phyloP scores from a whole-genome alignment of 371 early-diverging fungal genomes.

The Capniomyces stellatus region DNA sequence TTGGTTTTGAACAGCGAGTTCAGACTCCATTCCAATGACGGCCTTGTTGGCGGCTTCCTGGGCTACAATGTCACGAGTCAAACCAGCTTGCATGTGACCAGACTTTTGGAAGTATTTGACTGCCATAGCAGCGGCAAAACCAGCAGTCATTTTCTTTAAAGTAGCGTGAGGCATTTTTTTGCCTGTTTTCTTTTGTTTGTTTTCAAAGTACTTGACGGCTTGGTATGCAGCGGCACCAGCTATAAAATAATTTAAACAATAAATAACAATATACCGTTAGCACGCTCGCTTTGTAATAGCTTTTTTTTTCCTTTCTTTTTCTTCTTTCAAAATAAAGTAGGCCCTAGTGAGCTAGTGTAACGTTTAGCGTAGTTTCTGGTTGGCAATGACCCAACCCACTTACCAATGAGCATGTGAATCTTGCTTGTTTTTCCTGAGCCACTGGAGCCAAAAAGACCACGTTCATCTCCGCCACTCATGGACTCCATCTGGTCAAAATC shows the following conservation, averaged over 20 bases:
- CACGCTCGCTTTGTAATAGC: no score
- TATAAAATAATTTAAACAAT: conserved; percentile 3
- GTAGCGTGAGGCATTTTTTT: conserved; percentile 24
- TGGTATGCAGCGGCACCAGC: conserved; percentile 45
- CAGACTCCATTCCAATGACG: conserved; percentile 11
- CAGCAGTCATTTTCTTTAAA: conserved; percentile 31
- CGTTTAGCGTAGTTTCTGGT: no score
- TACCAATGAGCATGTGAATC: background rate
- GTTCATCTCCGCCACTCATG: background rate
- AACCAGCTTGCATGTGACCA: conserved; percentile 21
- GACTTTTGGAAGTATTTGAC: conserved; percentile 28
- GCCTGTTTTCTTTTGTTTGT: conserved; percentile 26
- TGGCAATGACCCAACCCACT: no score
- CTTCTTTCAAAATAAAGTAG: no score
- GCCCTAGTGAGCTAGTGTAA: no score
- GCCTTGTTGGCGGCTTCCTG: conserved; percentile 17
- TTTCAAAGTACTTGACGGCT: conserved; percentile 31
- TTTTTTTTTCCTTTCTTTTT: no score
- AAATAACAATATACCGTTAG: no score
- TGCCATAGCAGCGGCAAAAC: conserved; percentile 31
- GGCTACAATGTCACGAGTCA: conserved; percentile 22
- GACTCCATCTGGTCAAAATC: background rate
- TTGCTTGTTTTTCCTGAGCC: background rate
- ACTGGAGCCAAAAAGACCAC: background rate
- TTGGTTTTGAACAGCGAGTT: conserved; percentile 3